These are phyloP conservation scores for Mortierella sp. DNA, from an alignment of 371 early-diverging fungal genomes.

Conservation along the genomic window DNA sequence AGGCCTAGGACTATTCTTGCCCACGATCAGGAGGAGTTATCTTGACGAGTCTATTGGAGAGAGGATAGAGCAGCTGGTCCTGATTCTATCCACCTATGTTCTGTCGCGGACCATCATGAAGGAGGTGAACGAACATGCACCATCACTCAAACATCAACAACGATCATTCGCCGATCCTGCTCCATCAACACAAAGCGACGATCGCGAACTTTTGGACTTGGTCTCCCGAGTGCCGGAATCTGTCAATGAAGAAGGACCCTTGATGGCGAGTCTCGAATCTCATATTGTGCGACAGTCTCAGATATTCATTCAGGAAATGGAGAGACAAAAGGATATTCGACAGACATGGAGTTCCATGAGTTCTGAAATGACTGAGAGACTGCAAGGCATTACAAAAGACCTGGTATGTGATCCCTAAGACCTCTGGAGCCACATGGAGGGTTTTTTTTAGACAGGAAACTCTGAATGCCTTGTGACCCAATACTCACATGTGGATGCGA, in stretches of 20 bases:
- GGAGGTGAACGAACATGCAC: constrained; percentile 5
- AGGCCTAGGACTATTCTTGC: constrained; percentile 34
- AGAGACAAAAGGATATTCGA: constrained; percentile 4
- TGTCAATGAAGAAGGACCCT: constrained; percentile 5
- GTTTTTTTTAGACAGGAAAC: no score
- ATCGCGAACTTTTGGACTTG: neutral
- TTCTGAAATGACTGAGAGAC: constrained; percentile 16
- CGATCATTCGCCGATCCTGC: neutral
- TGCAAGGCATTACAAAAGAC: constrained; percentile 1
- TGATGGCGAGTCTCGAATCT: constrained; percentile 12
- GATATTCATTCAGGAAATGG: constrained; percentile 8
- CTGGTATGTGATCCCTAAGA: constrained; percentile 30
- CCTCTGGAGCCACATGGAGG: no score
- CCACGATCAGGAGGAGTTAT: constrained; percentile 47
- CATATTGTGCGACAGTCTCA: constrained; percentile 11
- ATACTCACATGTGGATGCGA: neutral
- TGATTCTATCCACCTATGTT: constrained; percentile 45
- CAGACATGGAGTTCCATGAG: constrained; percentile 16
- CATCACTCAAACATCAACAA: neutral
- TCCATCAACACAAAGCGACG: neutral
- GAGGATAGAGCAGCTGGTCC: constrained; percentile 43
- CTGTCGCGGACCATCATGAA: constrained; percentile 11
- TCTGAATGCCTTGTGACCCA: no score
- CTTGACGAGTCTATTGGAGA: constrained; percentile 50
- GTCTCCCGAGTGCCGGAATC: constrained; percentile 12